A percentile compares a stretch with the other conserved stretches of the same genome.
Evolutionary conservation across 2,329 filamentous ascomycete genomes (phyloP).

Genomic region (Hypomyces perniciosus): DNA sequence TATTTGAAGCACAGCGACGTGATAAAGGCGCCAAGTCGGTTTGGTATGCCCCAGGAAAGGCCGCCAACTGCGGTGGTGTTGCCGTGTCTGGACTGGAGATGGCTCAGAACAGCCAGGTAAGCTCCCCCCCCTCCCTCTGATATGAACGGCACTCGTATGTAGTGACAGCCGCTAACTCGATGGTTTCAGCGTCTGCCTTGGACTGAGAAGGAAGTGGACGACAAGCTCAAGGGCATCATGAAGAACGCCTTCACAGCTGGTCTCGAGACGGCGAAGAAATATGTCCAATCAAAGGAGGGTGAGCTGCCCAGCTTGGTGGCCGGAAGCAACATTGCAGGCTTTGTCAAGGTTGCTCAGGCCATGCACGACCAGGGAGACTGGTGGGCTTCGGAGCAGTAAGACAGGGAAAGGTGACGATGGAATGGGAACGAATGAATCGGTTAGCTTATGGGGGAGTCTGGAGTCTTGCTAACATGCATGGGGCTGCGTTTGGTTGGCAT

Average conservation of each 20-base stretch:
- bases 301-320: constrained; percentile 87
- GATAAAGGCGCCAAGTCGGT: constrained; percentile 63
- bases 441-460: background rate
- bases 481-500: background rate
- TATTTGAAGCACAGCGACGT: constrained; percentile 75
- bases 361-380: constrained; percentile 98
- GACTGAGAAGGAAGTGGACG: constrained; percentile 85
- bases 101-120: constrained; percentile 79
- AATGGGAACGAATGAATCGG: background rate
- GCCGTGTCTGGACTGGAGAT: constrained; percentile 97
- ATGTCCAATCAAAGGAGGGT: constrained; percentile 69
- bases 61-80: constrained; percentile 94
- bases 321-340: constrained; percentile 95
- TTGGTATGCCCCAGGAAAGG: constrained; percentile 97
- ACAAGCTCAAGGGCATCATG: constrained; percentile 91
- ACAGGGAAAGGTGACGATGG: constrained; percentile 9
- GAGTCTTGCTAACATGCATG: background rate
- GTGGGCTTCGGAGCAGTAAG: constrained; percentile 45
- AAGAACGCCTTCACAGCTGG: constrained; percentile 87
- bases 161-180: background rate
- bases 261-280: constrained; percentile 82
- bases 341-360: constrained; percentile 89
- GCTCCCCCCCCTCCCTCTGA: background rate
- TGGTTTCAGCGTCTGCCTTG: constrained; percentile 63
- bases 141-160: background rate